A percentile compares a stretch with the other conserved stretches of the same genome.
phyloP scores from a whole-genome alignment of 495 filamentous ascomycete species.

The Tuber microsphaerosporum region DNA sequence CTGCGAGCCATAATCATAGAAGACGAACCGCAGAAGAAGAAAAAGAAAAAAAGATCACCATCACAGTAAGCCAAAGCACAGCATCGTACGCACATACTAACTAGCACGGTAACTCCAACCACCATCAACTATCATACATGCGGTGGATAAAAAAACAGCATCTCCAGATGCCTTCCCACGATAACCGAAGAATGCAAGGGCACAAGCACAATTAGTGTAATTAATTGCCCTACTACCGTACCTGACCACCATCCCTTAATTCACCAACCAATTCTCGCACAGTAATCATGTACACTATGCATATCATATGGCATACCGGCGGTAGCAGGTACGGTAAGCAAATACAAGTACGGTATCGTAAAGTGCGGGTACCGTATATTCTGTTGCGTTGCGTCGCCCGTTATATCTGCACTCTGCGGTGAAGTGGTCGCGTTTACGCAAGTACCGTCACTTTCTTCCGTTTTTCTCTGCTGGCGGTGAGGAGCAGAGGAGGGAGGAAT shows the following conservation, averaged over 20 bases:
- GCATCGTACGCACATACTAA: neutral
- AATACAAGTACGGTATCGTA: neutral
- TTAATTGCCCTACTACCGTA: neutral
- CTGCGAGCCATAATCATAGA: neutral
- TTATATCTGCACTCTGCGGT: constrained; percentile 1
- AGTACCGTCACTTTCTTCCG: neutral
- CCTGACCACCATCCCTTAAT: neutral
- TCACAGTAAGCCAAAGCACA: neutral
- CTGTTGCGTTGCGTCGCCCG: neutral
- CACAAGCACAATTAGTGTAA: neutral
- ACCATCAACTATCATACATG: no score
- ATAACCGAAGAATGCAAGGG: neutral
- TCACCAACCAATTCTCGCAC: neutral
- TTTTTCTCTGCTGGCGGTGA: neutral
- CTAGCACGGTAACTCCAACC: no score
- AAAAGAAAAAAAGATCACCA: neutral
- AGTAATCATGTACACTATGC: no score
- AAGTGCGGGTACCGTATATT: neutral
- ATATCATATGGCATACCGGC: neutral
- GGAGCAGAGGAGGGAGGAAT: neutral
- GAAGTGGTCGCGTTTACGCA: neutral
- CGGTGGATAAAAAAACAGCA: neutral
- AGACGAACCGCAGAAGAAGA: neutral
- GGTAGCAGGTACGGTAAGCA: neutral
- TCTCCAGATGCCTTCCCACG: neutral